Evolutionary conservation across 495 filamentous ascomycete species (phyloP), one percentile per base, ranked within the genome.

Genomic region (Podospora appendiculata): DNA sequence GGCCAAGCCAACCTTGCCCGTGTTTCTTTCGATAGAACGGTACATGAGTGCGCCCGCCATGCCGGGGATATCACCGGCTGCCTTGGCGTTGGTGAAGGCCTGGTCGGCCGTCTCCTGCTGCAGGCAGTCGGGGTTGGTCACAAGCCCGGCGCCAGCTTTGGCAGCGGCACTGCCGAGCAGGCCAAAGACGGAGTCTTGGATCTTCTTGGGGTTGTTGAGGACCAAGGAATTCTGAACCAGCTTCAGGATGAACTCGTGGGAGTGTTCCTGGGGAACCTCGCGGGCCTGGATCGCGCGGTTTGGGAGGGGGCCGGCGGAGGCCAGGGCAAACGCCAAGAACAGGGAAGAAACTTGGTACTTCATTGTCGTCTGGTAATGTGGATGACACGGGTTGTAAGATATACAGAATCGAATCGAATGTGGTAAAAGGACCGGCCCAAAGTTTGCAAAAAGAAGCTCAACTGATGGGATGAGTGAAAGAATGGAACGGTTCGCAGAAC

Each of bases 61-160:
- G 50, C 76, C 77, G 10, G 73, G 63, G 17, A 83, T 62, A 58
- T 84, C 78, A 32, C 70, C 70, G 39, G 77, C 79, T 6, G 66
- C 81, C 61, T 84, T 83, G 40, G 81, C 78, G 58, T 86, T 86
- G 62, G 82, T 83, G 66, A 85, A 84, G 58, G 82, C 82, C 63
- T 81, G 80, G 67, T 85, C 82, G 44, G 82, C 82, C 16, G 77
- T 75, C 44, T 76, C 79, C 64, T 83, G 80, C 63, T 86, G 80
- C 11, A 86, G 74, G 59, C 82, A 86, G 66, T 84, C 79, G 38
- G 75, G 52, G 56, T 84, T 77, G 18, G 69, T 62, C 55, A 85
- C 79, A 19, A 64, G 61, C 13, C 80, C 80, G 33, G 77, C 77
- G 14, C 81, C 82, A 8, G 64, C 58, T 16, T 71, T 69, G 16